Percentiles rank a stretch among this genome's conserved stretches.
These are phyloP conservation scores for Moesziomyces aphidis DNA, from an alignment of 1,284 basidiomycete genomes.

Conservation along the genomic window DNA sequence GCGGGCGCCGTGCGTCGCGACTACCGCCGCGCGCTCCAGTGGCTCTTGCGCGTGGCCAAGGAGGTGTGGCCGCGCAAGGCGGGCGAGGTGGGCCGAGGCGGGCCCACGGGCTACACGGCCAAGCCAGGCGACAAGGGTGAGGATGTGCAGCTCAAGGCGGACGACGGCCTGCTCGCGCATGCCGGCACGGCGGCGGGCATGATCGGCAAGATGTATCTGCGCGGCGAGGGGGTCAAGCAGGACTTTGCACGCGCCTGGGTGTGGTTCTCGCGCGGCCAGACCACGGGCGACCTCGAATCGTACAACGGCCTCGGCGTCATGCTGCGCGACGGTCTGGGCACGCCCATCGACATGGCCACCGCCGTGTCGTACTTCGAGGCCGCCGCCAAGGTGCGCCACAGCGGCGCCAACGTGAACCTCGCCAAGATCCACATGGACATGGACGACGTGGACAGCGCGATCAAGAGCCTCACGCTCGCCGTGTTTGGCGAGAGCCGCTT, in stretches of 20 bases:
- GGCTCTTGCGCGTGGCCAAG: constrained; percentile 44
- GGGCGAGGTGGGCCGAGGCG: constrained; percentile 42
- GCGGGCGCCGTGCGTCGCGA: constrained; percentile 60
- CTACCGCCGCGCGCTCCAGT: constrained; percentile 48
- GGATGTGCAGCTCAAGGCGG: constrained; percentile 49
- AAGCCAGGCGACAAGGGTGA: constrained; percentile 47
- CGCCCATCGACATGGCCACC: constrained; percentile 69
- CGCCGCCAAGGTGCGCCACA: constrained; percentile 75
- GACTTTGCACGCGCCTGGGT: constrained; percentile 83
- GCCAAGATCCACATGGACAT: constrained; percentile 77
- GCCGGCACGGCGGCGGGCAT: constrained; percentile 58
- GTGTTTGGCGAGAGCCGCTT: constrained; percentile 41
- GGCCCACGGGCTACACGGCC: constrained; percentile 41
- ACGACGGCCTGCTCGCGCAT: constrained; percentile 28
- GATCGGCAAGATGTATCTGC: constrained; percentile 89
- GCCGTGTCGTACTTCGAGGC: constrained; percentile 78
- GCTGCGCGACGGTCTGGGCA: constrained; percentile 86
- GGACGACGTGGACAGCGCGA: constrained; percentile 40
- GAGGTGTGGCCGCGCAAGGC: constrained; percentile 63
- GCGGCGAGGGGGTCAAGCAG: constrained; percentile 88
- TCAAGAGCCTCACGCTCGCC: constrained; percentile 46
- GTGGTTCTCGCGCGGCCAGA: constrained; percentile 89
- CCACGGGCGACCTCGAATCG: constrained; percentile 80
- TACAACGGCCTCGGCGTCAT: constrained; percentile 92
- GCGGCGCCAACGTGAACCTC: constrained; percentile 90